Evolutionary conservation across 2,329 filamentous ascomycete genomes (phyloP).

Genomic region (Leptosphaerulina australis): DNA sequence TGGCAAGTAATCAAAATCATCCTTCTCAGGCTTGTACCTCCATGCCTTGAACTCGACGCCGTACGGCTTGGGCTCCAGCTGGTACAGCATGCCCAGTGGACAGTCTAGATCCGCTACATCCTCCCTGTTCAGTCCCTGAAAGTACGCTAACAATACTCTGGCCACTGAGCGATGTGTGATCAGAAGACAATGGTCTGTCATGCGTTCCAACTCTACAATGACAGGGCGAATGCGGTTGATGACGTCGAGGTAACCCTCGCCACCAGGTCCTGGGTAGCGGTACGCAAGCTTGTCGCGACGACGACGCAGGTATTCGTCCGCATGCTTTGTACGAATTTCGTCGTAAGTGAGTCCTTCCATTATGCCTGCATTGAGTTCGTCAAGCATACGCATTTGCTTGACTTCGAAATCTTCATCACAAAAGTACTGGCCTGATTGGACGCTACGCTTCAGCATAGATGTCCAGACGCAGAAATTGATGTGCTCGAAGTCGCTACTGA

Average conservation of each 20-base stretch:
- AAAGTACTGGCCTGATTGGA: constrained; percentile 87
- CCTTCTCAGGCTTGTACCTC: constrained; percentile 77
- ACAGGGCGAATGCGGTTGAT: constrained; percentile 94
- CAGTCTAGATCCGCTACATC: constrained; percentile 95
- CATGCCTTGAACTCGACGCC: constrained; percentile 97
- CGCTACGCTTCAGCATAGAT: constrained; percentile 89
- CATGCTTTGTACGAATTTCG: constrained; percentile 79
- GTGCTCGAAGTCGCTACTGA: constrained; percentile 57
- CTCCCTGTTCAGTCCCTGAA: constrained; percentile 87
- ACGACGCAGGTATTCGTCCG: constrained; percentile 81
- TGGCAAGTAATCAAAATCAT: constrained; percentile 85
- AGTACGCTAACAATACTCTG: constrained; percentile 92
- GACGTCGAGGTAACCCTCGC: constrained; percentile 95
- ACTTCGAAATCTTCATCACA: constrained; percentile 92
- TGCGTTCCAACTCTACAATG: constrained; percentile 95
- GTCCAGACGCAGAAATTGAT: constrained; percentile 99
- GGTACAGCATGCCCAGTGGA: constrained; percentile 90
- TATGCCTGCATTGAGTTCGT: constrained; percentile 89
- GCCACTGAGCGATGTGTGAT: constrained; percentile 92
- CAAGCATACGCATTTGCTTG: constrained; percentile 97
- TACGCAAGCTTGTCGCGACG: constrained; percentile 90
- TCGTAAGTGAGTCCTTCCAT: constrained; percentile 97
- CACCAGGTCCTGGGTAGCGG: constrained; percentile 93
- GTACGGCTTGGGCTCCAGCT: constrained; percentile 96
- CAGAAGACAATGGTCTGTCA: constrained; percentile 92